Evolutionary conservation across 768 basidiomycete species (phyloP), one percentile per base, ranked within the genome.

Genomic region (Mrakia hoshinonis): DNA sequence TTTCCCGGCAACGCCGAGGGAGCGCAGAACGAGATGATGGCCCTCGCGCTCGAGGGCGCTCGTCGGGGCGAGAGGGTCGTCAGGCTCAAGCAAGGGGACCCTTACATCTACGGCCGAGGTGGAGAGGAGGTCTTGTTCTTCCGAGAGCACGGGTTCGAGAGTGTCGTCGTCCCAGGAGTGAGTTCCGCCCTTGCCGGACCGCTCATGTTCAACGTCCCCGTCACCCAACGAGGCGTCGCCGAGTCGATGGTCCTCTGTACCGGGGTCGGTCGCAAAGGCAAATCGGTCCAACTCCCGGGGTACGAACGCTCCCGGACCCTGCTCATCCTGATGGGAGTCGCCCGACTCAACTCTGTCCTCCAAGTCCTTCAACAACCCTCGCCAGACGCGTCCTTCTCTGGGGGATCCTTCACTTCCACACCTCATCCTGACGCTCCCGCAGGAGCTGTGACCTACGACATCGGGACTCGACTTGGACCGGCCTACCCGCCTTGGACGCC

Each of bases 1-100:
- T 97, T 95, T 81, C 96, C 96, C 0, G 96, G 96, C 0, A 98
- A 98, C 77, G 91, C 92, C 2, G 95, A 99, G 62, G 88, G 89
- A 18, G 92, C 94, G 1, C 96, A 99, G 79, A 85, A 83, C 47
- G 96, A 98, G 80, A 87, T 98, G 84, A 95, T 96, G 92, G 86
- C 89, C 72, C 86, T 88, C 5, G 96, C 92, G 2, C 81, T 97
- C 11, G 89, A 89, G 39, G 92, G 87, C 15, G 94, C 92, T 0
- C 82, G 80, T 63, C 83, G 83, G 22, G 96, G 95, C 0, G 80
- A 92, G 72, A 89, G 86, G 7, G 94, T 99, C 31, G 89, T 99
- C 43, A 83, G 95, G 67, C 83, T 99, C 22, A 98, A 99, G 81
- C 96, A 98, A 83, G 96, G 96, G 15, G 96, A 99, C 78, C 96